Conservation (phyloP, 345 rosid species). For the Sisymbrium irio region DNA sequence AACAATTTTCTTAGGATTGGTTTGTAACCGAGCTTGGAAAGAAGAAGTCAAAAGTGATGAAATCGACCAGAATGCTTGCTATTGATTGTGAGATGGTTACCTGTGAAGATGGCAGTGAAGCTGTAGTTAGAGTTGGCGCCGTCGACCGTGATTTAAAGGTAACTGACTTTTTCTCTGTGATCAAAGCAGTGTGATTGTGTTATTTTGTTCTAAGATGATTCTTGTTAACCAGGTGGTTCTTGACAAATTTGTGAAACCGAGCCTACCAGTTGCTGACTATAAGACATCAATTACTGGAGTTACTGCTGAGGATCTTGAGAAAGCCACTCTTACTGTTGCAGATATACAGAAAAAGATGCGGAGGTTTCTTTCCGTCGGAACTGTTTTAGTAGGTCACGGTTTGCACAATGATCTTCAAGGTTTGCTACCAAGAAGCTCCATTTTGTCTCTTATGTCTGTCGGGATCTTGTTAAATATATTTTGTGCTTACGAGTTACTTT, state of each 20-base stretch:
- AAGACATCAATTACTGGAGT: conserved; percentile 83
- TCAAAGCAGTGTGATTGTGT: neutral
- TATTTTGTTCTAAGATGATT: neutral
- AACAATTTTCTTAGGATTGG: no score
- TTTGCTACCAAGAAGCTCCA: conserved; percentile 27
- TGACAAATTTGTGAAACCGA: conserved; percentile 67
- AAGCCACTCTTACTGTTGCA: conserved; percentile 54
- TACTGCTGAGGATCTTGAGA: conserved; percentile 62
- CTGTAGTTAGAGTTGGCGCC: conserved; percentile 70
- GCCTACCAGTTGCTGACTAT: conserved; percentile 59
- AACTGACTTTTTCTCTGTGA: neutral
- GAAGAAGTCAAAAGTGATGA: conserved; percentile 45
- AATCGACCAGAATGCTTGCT: conserved; percentile 54
- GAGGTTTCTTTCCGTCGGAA: conserved; percentile 62
- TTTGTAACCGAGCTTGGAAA: conserved; percentile 45
- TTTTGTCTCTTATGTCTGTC: neutral
- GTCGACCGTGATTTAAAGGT: conserved; percentile 79
- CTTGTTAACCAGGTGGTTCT: conserved; percentile 63
- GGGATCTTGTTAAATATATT: neutral
- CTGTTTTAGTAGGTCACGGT: conserved; percentile 80
- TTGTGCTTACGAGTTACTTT: conserved; percentile 15
- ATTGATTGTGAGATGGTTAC: conserved; percentile 99
- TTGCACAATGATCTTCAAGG: conserved; percentile 78
- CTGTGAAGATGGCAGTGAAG: conserved; percentile 89
- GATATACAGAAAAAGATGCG: conserved; percentile 76